phyloP scores from a whole-genome alignment of 176 grass and related monocot genomes.

The Elaeis guineensis region DNA sequence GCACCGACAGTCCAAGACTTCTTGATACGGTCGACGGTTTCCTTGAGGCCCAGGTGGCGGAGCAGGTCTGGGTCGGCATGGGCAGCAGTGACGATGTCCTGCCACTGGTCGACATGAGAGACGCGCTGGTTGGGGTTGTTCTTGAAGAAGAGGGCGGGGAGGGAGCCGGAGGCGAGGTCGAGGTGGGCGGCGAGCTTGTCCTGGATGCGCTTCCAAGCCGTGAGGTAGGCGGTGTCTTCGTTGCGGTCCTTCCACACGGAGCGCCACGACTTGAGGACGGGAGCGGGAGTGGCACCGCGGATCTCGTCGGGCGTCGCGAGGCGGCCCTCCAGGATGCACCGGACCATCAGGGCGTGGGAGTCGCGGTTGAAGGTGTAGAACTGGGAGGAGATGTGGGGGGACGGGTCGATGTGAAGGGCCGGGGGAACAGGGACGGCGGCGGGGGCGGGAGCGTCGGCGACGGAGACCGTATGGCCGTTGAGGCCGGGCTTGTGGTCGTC shows the following conservation, averaged over 20 bases:
- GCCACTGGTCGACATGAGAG: constrained; percentile 85
- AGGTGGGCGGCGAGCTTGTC: constrained; percentile 73
- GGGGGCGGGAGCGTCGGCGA: neutral
- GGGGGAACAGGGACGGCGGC: constrained; percentile 19
- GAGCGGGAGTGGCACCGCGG: constrained; percentile 49
- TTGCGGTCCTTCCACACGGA: constrained; percentile 98
- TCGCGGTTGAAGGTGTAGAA: constrained; percentile 92
- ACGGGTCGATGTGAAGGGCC: constrained; percentile 41
- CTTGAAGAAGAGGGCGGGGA: constrained; percentile 73
- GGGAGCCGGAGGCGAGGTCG: constrained; percentile 14
- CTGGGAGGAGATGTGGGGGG: constrained; percentile 87
- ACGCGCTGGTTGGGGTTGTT: constrained; percentile 64
- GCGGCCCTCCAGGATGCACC: constrained; percentile 68
- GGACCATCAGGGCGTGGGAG: constrained; percentile 81
- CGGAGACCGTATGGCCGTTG: neutral
- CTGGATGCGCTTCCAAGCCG: constrained; percentile 97
- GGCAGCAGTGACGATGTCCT: constrained; percentile 60
- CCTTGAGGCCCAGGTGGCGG: constrained; percentile 84
- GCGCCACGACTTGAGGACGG: constrained; percentile 89
- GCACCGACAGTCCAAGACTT: constrained; percentile 92
- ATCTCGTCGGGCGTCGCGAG: constrained; percentile 65
- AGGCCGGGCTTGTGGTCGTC: constrained; percentile 1
- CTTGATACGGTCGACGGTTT: constrained; percentile 91
- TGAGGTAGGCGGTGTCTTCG: constrained; percentile 99
- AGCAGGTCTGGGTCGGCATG: constrained; percentile 82